Evolutionary conservation across 352 stramenopile genomes (phyloP).

Genomic region (Globisporangium splendens): DNA sequence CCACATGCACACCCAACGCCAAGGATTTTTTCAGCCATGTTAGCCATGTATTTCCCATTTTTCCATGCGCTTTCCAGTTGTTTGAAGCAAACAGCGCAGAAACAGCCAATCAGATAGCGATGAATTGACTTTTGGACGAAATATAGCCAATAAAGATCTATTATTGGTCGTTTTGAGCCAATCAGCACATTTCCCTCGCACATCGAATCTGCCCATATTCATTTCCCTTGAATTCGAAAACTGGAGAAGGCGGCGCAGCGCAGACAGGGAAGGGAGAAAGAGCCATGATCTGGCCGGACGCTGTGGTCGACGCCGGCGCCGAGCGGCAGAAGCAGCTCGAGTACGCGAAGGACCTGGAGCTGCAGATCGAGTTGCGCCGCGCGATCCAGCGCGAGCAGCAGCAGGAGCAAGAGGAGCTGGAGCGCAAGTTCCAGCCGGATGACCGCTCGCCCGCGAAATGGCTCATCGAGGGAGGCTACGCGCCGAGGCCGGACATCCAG

Average conservation of each 20-base stretch:
- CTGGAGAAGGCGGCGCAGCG: slow-evolving; percentile 1
- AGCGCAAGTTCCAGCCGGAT: slow-evolving; percentile 45
- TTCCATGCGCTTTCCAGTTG: too few species aligned
- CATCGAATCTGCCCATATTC: neutral
- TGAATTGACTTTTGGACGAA: too few species aligned
- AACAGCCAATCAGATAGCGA: too few species aligned
- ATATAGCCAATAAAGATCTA: too few species aligned
- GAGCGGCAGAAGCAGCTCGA: slow-evolving; percentile 55
- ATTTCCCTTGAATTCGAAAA: slow-evolving; percentile 8
- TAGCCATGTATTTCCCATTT: too few species aligned
- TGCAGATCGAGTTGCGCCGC: slow-evolving; percentile 63
- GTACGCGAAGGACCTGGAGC: slow-evolving; percentile 66
- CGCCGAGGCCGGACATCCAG: slow-evolving; percentile 7
- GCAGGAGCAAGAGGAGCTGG: slow-evolving; percentile 47
- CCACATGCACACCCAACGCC: too few species aligned
- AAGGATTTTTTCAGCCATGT: too few species aligned
- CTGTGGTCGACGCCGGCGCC: slow-evolving; percentile 26
- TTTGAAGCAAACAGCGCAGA: too few species aligned
- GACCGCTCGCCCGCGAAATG: slow-evolving; percentile 65
- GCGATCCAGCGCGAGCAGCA: slow-evolving; percentile 46
- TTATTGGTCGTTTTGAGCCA: neutral
- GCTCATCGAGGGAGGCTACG: slow-evolving; percentile 58
- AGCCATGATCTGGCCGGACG: slow-evolving; percentile 54
- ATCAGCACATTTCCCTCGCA: too few species aligned
- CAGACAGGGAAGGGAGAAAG: neutral